Base-by-base conservation (phyloP, 441 rosid species). In the Flueggea neowawraea region DNA sequence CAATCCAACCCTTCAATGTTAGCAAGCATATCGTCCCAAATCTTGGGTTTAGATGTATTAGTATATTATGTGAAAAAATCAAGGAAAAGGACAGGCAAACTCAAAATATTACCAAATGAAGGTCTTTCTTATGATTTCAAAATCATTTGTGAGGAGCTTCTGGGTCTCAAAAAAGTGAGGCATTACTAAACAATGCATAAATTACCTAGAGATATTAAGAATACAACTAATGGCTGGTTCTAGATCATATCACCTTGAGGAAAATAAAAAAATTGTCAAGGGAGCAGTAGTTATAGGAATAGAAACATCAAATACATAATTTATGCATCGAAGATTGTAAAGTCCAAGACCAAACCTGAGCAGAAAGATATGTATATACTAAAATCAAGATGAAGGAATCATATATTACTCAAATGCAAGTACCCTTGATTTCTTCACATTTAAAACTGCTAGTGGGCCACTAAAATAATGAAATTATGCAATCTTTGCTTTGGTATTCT, bases 291-390 rank as follows among this genome's bases (percentile, higher is more conserved):
- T 48, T 50, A 63, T 54, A 31, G 66, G 81, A 74, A 77, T 73
- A 82, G 78, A 79, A 79, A 44, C 75, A 73, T 75, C 78, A 77
- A 52, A 74, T 59, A 56, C 31, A 64, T 75, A 60, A 10, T 73
- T 69, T 70, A 71, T 57, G 58, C 63, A 51, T 48, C 54, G 55
- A 62, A 61, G 49, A 56, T 67, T 73, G 71, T 47, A 51, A 66
- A 56, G 62, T 68, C 62, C 83, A 60, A 76, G 66, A 57, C 49
- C 41, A 13, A 55, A 47, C 60, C 63, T 33, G 54, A 36, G 64
- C 10, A 49, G 57, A 64, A 31, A 59, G 55, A 60, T 44, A 63
- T 51, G 69, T 5, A 58, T 48, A 36, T 3, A 28, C 43, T 16
- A 49, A 22, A 31, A 44, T 49, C 64, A 55, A 63, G 14, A 54